A percentile compares a stretch with the other conserved stretches of the same genome.
phyloP scores from a whole-genome alignment of 805 yeast genomes.

The Wickerhamomyces chaumierensis region DNA sequence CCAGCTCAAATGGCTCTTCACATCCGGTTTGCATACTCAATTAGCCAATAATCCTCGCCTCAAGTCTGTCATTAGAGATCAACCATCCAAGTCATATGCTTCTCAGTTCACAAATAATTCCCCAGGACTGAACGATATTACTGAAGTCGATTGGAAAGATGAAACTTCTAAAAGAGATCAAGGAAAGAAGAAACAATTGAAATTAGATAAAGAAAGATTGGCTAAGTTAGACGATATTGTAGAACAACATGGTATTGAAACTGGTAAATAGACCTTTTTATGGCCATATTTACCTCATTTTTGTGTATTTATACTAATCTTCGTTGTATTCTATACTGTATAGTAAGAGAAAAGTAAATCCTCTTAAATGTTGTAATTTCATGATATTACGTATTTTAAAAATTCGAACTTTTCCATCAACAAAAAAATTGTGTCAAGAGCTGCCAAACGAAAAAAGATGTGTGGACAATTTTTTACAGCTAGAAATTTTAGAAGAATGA shows the following conservation, averaged over 20 bases:
- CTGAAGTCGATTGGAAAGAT: constrained; percentile 7
- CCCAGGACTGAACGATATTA: background rate
- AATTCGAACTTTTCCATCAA: too few species aligned
- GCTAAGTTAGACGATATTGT: constrained; percentile 11
- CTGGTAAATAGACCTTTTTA: background rate
- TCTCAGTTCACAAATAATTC: constrained; percentile 3
- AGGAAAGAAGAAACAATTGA: constrained; percentile 11
- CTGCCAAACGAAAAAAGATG: too few species aligned
- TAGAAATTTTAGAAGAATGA: too few species aligned
- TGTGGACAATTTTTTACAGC: too few species aligned
- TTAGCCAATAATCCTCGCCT: constrained; percentile 15
- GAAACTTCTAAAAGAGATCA: constrained; percentile 6
- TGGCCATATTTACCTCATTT: too few species aligned
- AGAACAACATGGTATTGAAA: constrained; percentile 14
- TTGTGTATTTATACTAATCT: too few species aligned
- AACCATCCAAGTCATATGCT: constrained; percentile 7
- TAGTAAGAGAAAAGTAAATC: too few species aligned
- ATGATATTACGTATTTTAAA: too few species aligned
- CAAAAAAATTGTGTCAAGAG: too few species aligned
- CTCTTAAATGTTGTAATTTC: too few species aligned
- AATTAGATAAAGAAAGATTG: constrained; percentile 13
- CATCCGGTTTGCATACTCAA: constrained; percentile 17
- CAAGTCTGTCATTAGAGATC: constrained; percentile 12
- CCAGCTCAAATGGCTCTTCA: constrained; percentile 17
- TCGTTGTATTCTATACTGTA: too few species aligned